phyloP scores from a whole-genome alignment of 495 filamentous ascomycete species.

The Aspergillus conjunctus region DNA sequence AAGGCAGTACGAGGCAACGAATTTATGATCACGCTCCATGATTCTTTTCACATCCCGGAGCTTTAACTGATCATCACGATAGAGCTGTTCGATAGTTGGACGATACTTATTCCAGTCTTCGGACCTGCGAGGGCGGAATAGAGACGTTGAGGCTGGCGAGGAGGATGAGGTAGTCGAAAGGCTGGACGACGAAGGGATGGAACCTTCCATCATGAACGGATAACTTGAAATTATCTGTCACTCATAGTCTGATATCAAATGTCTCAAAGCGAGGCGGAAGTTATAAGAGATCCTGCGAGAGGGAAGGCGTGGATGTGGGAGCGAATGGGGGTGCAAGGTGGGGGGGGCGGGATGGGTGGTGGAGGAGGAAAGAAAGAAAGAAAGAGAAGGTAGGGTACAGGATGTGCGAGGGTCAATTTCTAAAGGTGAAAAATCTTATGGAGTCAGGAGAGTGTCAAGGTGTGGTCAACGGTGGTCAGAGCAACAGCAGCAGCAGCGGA shows the following conservation, averaged over 20 bases:
- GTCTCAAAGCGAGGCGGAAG: not conserved
- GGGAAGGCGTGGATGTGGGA: not conserved
- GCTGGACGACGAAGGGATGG: slow-evolving; percentile 27
- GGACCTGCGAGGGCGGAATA: slow-evolving; percentile 45
- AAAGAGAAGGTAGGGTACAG: slow-evolving; percentile 6
- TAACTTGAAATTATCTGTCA: slow-evolving; percentile 13
- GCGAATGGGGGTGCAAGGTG: slow-evolving; percentile 2
- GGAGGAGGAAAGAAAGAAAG: slow-evolving; percentile 3
- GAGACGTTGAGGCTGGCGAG: slow-evolving; percentile 22
- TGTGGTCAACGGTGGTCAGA: slow-evolving; percentile 17
- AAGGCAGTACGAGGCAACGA: slow-evolving; percentile 43
- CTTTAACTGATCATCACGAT: slow-evolving; percentile 46
- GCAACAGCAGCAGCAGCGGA: slow-evolving; percentile 7
- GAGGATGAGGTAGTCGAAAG: slow-evolving; percentile 25
- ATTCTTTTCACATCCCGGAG: slow-evolving; percentile 46
- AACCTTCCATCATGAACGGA: slow-evolving; percentile 31
- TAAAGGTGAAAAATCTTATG: slow-evolving; percentile 12
- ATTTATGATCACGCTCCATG: slow-evolving; percentile 48
- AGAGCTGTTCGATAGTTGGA: slow-evolving; percentile 44
- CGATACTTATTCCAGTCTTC: slow-evolving; percentile 49
- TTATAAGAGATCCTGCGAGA: slow-evolving; percentile 10
- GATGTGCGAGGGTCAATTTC: not conserved
- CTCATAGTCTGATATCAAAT: slow-evolving; percentile 23
- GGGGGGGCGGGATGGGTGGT: slow-evolving; percentile 13
- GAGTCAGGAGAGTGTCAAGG: slow-evolving; percentile 9